Base-by-base conservation (phyloP, 1,139 yeast genomes). In the Geotrichum cucujoidarum region DNA sequence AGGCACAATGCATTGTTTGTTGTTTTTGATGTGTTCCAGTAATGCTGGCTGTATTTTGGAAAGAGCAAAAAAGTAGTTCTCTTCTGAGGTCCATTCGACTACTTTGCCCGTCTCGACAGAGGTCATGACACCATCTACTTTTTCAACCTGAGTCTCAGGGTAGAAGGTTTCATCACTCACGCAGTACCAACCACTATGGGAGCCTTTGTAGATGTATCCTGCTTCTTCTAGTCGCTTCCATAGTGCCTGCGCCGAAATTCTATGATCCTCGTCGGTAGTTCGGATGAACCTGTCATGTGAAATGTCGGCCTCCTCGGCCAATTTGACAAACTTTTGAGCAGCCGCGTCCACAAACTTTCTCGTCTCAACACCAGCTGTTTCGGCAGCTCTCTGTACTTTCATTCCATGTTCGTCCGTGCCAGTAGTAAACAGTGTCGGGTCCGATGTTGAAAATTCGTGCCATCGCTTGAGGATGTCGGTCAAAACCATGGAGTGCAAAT, bases 331-430 rank as follows among this genome's bases (percentile, higher is more conserved):
- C 52, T 80, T 80, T 10, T 68, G 63, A 1, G 89, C 78, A 4
- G 87, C 77, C 14, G 68, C 67, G 60, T 92, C 95, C 24, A 89
- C 95, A 59, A 90, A 83, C 42, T 63, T 62, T 58, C 82, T 74
- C 0, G 97, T 92, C 7, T 67, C 68, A 1, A 73, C 71, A 4
- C 71, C 71, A 18, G 74, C 75, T 49, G 75, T 77, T 2, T 82
- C 82, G 0, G 89, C 88, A 0, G 83, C 82, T 44, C 76, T 74
- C 56, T 88, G 95, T 33, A 92, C 90, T 69, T 92, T 92, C 53
- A 89, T 69, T 0, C 99, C 99, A 64, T 92, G 98, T 66, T 92
- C 99, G 64, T 92, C 99, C 0, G 97, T 90, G 0, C 99, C 99
- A 0, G 98, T 92, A 10, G 87, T 76, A 61, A 90, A 74, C 53